Base-by-base conservation (phyloP, 2,329 filamentous ascomycete genomes). In the Pleurostoma richardsiae region DNA sequence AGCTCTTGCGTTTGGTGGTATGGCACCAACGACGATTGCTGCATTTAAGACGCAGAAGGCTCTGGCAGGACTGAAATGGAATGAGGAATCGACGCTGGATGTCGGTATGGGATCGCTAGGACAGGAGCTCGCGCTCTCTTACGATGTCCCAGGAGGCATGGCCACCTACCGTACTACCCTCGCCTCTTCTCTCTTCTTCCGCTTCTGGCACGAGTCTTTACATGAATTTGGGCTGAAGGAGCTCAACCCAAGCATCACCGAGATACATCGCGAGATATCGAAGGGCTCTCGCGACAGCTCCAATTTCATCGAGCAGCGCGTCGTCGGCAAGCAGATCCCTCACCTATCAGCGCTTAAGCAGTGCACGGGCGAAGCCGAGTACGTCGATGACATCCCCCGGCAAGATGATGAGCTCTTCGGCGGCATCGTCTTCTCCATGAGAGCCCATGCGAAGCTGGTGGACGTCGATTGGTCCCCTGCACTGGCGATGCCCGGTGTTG, bases 141-240 rank as follows among this genome's bases (percentile, higher is more conserved):
- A 95, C 57, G 85, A 90, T 44, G 94, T 99, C 1, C 94, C 92
- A 0, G 94, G 94, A 55, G 94, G 94, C 36, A 99, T 97, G 94
- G 92, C 94, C 0, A 95, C 90, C 1, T 99, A 97, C 61, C 78
- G 94, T 30, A 95, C 92, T 63, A 88, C 90, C 1, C 72, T 97
- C 7, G 92, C 94, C 0, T 73, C 96, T 44, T 85, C 91, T 2
- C 95, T 99, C 74, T 97, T 97, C 69, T 96, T 96, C 67, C 84
- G 90, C 39, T 99, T 96, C 66, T 97, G 96, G 44, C 40, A 46
- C 40, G 44, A 46, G 40, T 46, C 44, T 10, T 4, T 46, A 2
- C 3, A 43, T 10, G 11, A 36, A n/a, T 36, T 36, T n/a, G 33
- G 33, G 8, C 33, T 36, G 8, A 36, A n/a, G 33, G 8, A 36